Evolutionary conservation across 2,329 filamentous ascomycete species (phyloP), one percentile per base, ranked within the genome.

Genomic region (Trichoderma sp.): DNA sequence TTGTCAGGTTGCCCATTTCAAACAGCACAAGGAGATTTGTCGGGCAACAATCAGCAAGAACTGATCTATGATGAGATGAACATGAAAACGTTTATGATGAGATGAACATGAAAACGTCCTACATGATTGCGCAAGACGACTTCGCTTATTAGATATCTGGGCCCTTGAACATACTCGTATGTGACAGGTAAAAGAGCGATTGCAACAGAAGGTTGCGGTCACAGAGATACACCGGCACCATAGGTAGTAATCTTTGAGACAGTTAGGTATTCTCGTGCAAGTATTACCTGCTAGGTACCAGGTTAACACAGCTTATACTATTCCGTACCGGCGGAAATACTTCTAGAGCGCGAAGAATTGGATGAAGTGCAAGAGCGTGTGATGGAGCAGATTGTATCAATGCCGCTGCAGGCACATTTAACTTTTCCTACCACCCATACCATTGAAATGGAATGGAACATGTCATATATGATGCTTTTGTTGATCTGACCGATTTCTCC

Each of bases 1-100:
- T 13, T 72, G 72, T 30, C 72, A 72, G 62, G 70, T 72, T 6
- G 67, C 72, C 65, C 72, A 71, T 68, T 71, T 57, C 73, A 72
- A 71, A 66, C 64, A 74, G n/a, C 72, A 74, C 43, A 74, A 71
- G 67, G 58, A 39, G 43, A 53, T 12, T 61, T 74, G 72, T 58
- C 67, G 70, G 57, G 67, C 63, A 39, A 53, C 23, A 50, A 64
- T 53, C 20, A 13, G 4, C 12, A 53, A 20, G 20, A 53, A 11
- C 20, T 53, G 0, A 53, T 20, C 5, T 23, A 23, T 3, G 4
- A 53, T 23, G 20, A 53, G 6, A 53, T 23, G 20, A 53, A 7
- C n/a, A n/a, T n/a, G n/a, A n/a, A n/a, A n/a, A n/a, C n/a, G n/a
- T n/a, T n/a, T 23, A 23, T 3, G 4, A 53, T 23, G 20, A 53